phyloP scores from a whole-genome alignment of 1,139 yeast species.

The Geotrichum siamense region DNA sequence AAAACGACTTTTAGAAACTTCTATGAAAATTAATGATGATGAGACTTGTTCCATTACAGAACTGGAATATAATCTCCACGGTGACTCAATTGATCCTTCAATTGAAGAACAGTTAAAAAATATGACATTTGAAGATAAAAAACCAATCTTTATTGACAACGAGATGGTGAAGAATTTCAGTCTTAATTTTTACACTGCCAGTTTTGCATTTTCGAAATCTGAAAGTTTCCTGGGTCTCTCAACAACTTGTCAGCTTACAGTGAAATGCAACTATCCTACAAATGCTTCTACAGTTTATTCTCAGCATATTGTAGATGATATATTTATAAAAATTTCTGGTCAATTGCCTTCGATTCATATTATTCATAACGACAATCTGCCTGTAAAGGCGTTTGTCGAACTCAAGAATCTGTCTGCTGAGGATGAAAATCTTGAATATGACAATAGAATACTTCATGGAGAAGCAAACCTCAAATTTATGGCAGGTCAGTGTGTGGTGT shows the following conservation, averaged over 20 bases:
- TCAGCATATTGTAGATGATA: slow-evolving; percentile 12
- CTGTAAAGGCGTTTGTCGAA: not conserved
- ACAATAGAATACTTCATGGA: slow-evolving; percentile 6
- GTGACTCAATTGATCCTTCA: not conserved
- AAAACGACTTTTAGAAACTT: slow-evolving; percentile 20
- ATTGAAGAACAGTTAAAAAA: slow-evolving; percentile 14
- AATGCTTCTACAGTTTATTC: not conserved
- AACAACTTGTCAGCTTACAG: slow-evolving; percentile 22
- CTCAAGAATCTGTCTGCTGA: slow-evolving; percentile 4
- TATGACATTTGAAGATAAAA: slow-evolving; percentile 9
- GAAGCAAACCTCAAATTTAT: slow-evolving; percentile 26
- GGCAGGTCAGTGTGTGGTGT: slow-evolving; percentile 21
- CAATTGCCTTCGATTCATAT: slow-evolving; percentile 21
- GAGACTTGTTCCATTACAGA: slow-evolving; percentile 22
- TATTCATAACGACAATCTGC: slow-evolving; percentile 19
- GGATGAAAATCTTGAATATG: slow-evolving; percentile 7
- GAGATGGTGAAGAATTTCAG: not conserved
- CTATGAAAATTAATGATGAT: slow-evolving; percentile 17
- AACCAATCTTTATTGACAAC: slow-evolving; percentile 1
- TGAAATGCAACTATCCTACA: slow-evolving; percentile 17
- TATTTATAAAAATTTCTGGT: slow-evolving; percentile 18
- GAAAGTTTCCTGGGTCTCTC: slow-evolving; percentile 26
- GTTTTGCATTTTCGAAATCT: slow-evolving; percentile 23
- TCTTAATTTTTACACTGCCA: slow-evolving; percentile 17
- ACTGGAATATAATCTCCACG: slow-evolving; percentile 14